Percentiles rank a stretch among this genome's conserved stretches.
Evolutionary conservation across 2,329 filamentous ascomycete genomes (phyloP).

Genomic region (Cladorrhinum sp.): DNA sequence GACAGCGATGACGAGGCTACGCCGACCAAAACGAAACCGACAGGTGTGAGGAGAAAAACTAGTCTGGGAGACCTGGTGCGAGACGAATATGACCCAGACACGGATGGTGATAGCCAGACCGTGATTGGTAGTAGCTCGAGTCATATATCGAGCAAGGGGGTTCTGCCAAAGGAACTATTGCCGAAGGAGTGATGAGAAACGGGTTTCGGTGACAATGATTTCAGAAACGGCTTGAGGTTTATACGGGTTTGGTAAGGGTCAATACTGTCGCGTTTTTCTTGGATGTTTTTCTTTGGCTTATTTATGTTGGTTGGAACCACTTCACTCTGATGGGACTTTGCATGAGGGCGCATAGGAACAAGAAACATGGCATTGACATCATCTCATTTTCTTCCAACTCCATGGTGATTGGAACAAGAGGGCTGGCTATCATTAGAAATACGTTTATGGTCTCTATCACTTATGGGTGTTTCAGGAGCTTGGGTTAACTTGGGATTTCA

Average conservation of each 20-base stretch:
- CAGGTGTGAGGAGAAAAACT: constrained; percentile 13
- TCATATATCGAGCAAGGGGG: constrained; percentile 29
- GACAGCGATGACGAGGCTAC: constrained; percentile 32
- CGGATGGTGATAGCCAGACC: constrained; percentile 43
- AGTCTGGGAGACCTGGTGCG: constrained; percentile 19
- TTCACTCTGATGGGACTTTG: not conserved
- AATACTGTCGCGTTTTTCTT: constrained; percentile 15
- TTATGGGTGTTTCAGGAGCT: not conserved
- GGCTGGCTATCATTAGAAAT: not conserved
- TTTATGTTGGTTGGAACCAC: not conserved
- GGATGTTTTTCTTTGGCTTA: constrained; percentile 1
- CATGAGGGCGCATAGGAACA: not conserved
- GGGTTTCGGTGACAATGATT: not conserved
- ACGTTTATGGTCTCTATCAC: not conserved
- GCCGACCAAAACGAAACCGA: constrained; percentile 24
- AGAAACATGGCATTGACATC: not conserved
- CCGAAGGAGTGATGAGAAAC: constrained; percentile 32
- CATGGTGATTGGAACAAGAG: not conserved
- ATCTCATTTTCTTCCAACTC: not conserved
- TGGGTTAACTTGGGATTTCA: not conserved
- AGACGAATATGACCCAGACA: constrained; percentile 42
- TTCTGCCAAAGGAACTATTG: constrained; percentile 35
- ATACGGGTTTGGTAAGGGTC: not conserved
- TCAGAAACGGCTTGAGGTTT: not conserved
- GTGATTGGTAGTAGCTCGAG: constrained; percentile 39